Evolutionary conservation across 2,329 filamentous ascomycete species (phyloP).

Genomic region (Cytospora piceicola): DNA sequence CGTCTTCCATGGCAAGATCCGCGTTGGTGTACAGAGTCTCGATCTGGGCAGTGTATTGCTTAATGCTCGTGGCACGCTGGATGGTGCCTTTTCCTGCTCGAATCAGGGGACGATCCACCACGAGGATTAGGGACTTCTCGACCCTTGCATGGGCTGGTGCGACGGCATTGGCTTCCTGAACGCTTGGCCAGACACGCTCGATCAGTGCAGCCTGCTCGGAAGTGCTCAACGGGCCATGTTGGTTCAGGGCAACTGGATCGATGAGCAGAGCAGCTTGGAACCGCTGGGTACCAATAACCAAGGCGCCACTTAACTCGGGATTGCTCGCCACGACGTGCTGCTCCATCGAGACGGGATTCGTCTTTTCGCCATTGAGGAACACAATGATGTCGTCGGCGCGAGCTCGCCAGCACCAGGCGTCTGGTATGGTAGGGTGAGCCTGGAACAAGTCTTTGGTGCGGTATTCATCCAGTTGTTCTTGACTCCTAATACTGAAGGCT

Average conservation of each 20-base stretch:
- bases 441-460: conserved; percentile 8
- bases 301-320: conserved; percentile 1
- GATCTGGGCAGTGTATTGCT: conserved; percentile 35
- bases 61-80: conserved; percentile 34
- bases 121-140: conserved; percentile 43
- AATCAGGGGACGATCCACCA: conserved; percentile 48
- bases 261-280: conserved; percentile 35
- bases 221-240: conserved; percentile 28
- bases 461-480: conserved; percentile 38
- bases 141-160: conserved; percentile 36
- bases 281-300: conserved; percentile 2
- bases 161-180: conserved; percentile 17
- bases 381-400: conserved; percentile 40
- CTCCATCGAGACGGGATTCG: conserved; percentile 39
- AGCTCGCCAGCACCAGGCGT: conserved; percentile 37
- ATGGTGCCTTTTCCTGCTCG: conserved; percentile 47
- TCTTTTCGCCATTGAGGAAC: conserved; percentile 39
- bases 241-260: conserved; percentile 42
- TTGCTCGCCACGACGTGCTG: conserved; percentile 29
- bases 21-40: conserved; percentile 6
- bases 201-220: conserved; percentile 34
- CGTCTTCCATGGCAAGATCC: background rate
- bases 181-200: conserved; percentile 18
- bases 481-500: conserved; percentile 21
- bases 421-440: conserved; percentile 33